phyloP scores from a whole-genome alignment of 2,329 filamentous ascomycete species.

The Epichloe aotearoae region DNA sequence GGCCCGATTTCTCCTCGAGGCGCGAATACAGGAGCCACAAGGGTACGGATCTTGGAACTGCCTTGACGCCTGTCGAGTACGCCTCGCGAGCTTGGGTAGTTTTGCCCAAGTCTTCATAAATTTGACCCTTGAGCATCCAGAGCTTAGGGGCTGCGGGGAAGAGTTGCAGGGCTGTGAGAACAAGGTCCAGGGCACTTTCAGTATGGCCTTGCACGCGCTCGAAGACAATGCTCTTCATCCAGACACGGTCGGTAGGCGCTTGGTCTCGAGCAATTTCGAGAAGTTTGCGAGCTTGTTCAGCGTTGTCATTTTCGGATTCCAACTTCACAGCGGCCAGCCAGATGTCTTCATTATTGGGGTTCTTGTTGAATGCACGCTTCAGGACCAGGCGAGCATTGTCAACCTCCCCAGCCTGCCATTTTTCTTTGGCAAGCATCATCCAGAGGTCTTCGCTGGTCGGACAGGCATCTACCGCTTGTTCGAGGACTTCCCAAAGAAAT shows the following conservation, averaged over 20 bases:
- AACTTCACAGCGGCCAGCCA: constrained; percentile 95
- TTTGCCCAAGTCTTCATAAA: constrained; percentile 76
- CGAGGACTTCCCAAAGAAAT: constrained; percentile 69
- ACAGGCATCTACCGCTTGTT: constrained; percentile 88
- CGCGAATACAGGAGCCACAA: constrained; percentile 83
- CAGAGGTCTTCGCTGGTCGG: constrained; percentile 84
- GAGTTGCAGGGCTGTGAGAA: constrained; percentile 70
- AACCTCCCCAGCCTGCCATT: constrained; percentile 78
- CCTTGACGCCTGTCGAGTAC: constrained; percentile 76
- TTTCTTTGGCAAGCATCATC: constrained; percentile 93
- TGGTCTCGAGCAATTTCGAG: constrained; percentile 73
- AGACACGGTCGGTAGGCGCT: constrained; percentile 89
- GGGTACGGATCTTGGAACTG: constrained; percentile 69
- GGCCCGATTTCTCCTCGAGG: constrained; percentile 73
- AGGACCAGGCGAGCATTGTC: constrained; percentile 78
- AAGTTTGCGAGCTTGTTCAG: constrained; percentile 68
- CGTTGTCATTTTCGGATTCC: constrained; percentile 78
- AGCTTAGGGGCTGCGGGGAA: constrained; percentile 81
- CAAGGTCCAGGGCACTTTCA: constrained; percentile 74
- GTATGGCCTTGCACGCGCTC: constrained; percentile 72
- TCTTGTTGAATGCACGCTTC: constrained; percentile 82
- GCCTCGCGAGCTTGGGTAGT: constrained; percentile 78
- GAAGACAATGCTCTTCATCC: constrained; percentile 91
- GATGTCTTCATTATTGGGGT: constrained; percentile 94
- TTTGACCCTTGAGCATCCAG: constrained; percentile 98